A percentile compares a stretch with the other conserved stretches of the same genome.
Conservation (phyloP, 2,329 filamentous ascomycete genomes). For the Arthrocladium fulminans region DNA sequence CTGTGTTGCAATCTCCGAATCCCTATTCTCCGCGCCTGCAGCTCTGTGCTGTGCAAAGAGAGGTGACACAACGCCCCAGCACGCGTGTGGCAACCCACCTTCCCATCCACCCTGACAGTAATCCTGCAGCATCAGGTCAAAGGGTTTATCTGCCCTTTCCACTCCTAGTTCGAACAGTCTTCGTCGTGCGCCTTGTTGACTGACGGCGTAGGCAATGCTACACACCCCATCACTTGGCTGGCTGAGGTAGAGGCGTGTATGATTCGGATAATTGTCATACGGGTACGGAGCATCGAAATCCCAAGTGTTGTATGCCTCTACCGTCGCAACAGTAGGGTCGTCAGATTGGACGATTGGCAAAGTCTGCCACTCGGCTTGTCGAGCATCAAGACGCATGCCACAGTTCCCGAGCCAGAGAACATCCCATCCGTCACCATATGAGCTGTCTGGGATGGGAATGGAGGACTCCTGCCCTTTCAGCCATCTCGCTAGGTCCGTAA, state of each 20-base stretch:
- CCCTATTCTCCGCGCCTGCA: neutral
- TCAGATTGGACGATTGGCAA: conserved; percentile 9
- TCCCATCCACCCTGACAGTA: neutral
- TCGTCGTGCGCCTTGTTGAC: conserved; percentile 17
- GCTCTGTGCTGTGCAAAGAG: neutral
- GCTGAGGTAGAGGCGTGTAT: conserved; percentile 13
- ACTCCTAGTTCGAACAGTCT: conserved; percentile 9
- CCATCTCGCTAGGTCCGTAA: neutral
- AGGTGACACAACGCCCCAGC: neutral
- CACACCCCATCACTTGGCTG: conserved; percentile 11
- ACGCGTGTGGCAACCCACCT: neutral
- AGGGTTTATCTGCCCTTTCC: neutral
- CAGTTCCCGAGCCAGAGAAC: conserved; percentile 34
- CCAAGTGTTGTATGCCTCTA: conserved; percentile 15
- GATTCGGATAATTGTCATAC: conserved; percentile 13
- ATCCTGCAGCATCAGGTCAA: conserved; percentile 7
- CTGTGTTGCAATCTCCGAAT: neutral
- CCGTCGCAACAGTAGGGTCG: conserved; percentile 25
- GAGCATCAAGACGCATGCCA: conserved; percentile 11
- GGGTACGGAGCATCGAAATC: conserved; percentile 14
- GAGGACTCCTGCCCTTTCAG: neutral
- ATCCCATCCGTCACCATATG: conserved; percentile 31
- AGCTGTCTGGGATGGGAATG: conserved; percentile 23
- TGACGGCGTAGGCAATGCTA: conserved; percentile 19
- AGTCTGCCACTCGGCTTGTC: neutral